Evolutionary conservation across 2,329 filamentous ascomycete species (phyloP).

Genomic region (Cercospora sojina): DNA sequence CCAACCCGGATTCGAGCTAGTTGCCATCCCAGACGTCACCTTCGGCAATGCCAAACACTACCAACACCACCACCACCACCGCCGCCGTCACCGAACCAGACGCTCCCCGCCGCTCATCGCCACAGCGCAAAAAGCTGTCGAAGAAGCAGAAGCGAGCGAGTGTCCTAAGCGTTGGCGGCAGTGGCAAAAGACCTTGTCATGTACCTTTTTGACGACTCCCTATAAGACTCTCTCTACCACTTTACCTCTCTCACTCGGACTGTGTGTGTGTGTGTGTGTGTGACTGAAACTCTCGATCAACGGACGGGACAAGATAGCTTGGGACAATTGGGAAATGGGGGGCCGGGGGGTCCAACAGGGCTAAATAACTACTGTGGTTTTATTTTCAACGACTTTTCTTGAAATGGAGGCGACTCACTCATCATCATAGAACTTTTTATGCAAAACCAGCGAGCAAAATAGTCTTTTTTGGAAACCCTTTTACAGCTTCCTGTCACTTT

Average conservation of each 20-base stretch:
- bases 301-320: not conserved
- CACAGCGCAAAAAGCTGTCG: conserved; percentile 20
- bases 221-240: not conserved
- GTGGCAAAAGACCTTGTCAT: conserved; percentile 12
- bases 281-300: not conserved
- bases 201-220: conserved; percentile 20
- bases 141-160: conserved; percentile 9
- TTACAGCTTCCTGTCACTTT: too few species aligned
- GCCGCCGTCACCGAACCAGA: not conserved
- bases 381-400: not conserved
- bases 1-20: conserved; percentile 35
- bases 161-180: not conserved
- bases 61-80: not conserved
- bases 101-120: not conserved
- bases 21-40: conserved; percentile 11
- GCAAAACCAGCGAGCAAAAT: not conserved
- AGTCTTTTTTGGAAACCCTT: not conserved
- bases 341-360: not conserved
- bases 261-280: not conserved
- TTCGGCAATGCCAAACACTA: not conserved
- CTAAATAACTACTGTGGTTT: not conserved
- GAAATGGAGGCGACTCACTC: not conserved
- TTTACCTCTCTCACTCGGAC: not conserved
- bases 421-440: not conserved
- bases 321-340: not conserved